A percentile compares a stretch with the other conserved stretches of the same genome.
phyloP scores from a whole-genome alignment of 805 yeast species.

The Starmerella tilneyi region DNA sequence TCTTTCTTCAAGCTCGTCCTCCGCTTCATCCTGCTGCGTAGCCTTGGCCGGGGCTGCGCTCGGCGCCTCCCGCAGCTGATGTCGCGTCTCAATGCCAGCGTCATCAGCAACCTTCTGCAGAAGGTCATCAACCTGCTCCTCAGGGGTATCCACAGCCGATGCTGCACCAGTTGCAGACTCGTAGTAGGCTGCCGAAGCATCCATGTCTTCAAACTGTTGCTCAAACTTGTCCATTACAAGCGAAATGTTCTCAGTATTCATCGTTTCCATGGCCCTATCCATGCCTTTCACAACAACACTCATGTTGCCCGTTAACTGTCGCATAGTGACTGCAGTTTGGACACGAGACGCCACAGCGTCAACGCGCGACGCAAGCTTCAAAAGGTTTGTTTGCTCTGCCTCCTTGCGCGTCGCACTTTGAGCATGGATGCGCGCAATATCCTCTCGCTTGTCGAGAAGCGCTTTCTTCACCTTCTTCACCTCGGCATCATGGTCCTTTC shows the following conservation, averaged over 20 bases:
- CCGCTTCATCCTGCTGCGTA: conserved; percentile 52
- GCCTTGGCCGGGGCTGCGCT: conserved; percentile 41
- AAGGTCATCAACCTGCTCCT: conserved; percentile 84
- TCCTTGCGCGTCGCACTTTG: conserved; percentile 90
- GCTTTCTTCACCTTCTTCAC: conserved; percentile 86
- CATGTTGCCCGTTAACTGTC: conserved; percentile 90
- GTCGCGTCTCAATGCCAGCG: conserved; percentile 88
- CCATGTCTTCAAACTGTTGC: conserved; percentile 88
- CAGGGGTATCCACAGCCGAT: conserved; percentile 83
- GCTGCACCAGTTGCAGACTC: conserved; percentile 82
- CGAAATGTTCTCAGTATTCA: conserved; percentile 89
- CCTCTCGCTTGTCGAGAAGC: conserved; percentile 71
- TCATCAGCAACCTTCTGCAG: conserved; percentile 93
- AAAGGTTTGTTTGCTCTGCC: conserved; percentile 70
- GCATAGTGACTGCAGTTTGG: conserved; percentile 97
- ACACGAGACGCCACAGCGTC: conserved; percentile 95
- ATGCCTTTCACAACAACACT: conserved; percentile 83
- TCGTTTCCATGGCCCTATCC: conserved; percentile 91
- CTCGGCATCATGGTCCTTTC: conserved; percentile 80
- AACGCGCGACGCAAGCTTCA: conserved; percentile 75
- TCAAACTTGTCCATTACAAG: conserved; percentile 96
- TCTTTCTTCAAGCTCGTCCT: conserved; percentile 79
- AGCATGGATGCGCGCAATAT: conserved; percentile 88
- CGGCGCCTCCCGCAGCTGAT: conserved; percentile 47
- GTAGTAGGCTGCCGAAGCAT: conserved; percentile 85